phyloP scores from a whole-genome alignment of 371 early-diverging fungal genomes.

The Mucor indicus region DNA sequence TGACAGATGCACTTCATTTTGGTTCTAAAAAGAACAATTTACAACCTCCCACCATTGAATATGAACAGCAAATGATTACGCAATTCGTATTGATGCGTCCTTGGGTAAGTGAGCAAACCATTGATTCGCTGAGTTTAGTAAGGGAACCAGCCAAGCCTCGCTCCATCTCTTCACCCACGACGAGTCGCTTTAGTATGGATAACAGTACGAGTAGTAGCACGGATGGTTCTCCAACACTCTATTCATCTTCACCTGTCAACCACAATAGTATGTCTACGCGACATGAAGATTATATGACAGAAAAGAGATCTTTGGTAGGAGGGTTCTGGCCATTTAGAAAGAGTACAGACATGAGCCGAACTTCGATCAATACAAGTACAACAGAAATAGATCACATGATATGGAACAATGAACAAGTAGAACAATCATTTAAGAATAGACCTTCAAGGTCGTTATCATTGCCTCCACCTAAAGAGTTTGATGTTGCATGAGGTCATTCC shows the following conservation, averaged over 20 bases:
- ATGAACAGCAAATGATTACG: conserved; percentile 44
- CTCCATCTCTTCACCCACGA: conserved; percentile 10
- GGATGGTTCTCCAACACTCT: not conserved
- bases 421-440: no score
- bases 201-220: not conserved
- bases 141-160: conserved; percentile 59
- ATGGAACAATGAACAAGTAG: no score
- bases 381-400: not conserved
- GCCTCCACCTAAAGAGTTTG: no score
- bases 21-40: conserved; percentile 5
- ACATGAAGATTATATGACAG: not conserved
- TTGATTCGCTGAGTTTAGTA: conserved; percentile 62
- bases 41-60: conserved; percentile 19
- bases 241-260: not conserved
- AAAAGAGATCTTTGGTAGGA: conserved; percentile 4
- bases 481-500: no score
- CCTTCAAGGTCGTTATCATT: no score
- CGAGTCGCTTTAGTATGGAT: not conserved
- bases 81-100: conserved; percentile 57
- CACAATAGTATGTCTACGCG: not conserved
- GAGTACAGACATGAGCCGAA: conserved; percentile 8
- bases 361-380: not conserved
- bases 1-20: conserved; percentile 39
- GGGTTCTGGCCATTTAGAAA: conserved; percentile 29
- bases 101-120: conserved; percentile 59